A percentile compares a stretch with the other conserved stretches of the same genome.
These are phyloP conservation scores for Rhizopogon vulgaris DNA, from an alignment of 768 basidiomycete genomes.

Conservation along the genomic window DNA sequence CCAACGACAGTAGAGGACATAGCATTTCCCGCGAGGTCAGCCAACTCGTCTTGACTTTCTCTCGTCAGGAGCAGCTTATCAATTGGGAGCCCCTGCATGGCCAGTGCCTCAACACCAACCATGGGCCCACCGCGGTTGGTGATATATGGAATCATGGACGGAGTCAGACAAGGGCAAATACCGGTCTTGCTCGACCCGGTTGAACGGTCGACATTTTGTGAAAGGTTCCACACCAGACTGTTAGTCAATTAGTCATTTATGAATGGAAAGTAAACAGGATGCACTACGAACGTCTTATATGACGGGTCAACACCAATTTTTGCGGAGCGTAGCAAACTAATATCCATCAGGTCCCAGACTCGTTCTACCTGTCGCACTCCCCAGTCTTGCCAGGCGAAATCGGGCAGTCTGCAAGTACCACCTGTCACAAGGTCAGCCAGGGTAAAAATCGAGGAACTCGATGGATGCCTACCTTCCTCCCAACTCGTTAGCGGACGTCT, in stretches of 20 bases:
- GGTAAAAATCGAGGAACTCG: neutral
- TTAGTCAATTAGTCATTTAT: conserved; percentile 3
- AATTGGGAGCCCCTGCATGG: conserved; percentile 91
- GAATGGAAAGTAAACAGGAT: neutral
- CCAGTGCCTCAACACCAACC: conserved; percentile 88
- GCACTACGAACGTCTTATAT: conserved; percentile 71
- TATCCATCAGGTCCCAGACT: conserved; percentile 95
- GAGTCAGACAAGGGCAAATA: conserved; percentile 89
- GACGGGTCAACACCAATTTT: conserved; percentile 76
- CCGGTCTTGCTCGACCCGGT: conserved; percentile 77
- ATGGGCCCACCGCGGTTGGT: conserved; percentile 95
- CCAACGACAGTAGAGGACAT: conserved; percentile 98
- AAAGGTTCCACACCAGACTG: conserved; percentile 92
- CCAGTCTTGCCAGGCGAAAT: conserved; percentile 95
- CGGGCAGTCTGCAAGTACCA: conserved; percentile 78
- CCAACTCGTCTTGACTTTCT: conserved; percentile 89
- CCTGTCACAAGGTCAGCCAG: conserved; percentile 32
- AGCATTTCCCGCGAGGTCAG: conserved; percentile 93
- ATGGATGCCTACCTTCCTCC: conserved; percentile 67
- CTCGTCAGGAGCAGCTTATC: conserved; percentile 88
- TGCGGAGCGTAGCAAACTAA: conserved; percentile 77
- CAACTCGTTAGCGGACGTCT: conserved; percentile 87
- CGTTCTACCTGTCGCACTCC: conserved; percentile 88
- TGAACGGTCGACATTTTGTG: conserved; percentile 92
- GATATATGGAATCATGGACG: conserved; percentile 94